Evolutionary conservation across 768 basidiomycete genomes (phyloP).

Genomic region (Pleurotus citrinopileatus): DNA sequence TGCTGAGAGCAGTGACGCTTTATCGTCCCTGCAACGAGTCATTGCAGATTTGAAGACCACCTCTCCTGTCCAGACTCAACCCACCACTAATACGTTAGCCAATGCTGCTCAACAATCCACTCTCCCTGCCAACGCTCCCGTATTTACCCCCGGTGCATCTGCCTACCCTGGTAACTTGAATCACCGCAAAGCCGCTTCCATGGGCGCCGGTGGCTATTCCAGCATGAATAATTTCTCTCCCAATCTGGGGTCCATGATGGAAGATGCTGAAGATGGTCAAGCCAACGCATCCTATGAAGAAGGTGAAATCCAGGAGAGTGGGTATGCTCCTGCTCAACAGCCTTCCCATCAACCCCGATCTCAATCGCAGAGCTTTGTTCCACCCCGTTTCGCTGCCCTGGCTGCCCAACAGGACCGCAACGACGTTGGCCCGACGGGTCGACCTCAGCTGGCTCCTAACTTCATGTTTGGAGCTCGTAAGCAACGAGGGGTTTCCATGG

Average conservation of each 20-base stretch:
- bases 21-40: constrained; percentile 87
- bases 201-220: constrained; percentile 58
- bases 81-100: constrained; percentile 38
- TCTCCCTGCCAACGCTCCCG: constrained; percentile 64
- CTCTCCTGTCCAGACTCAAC: constrained; percentile 54
- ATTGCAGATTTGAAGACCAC: constrained; percentile 92
- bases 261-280: constrained; percentile 68
- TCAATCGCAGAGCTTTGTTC: constrained; percentile 81
- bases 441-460: constrained; percentile 86
- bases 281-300: constrained; percentile 56
- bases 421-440: constrained; percentile 65
- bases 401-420: constrained; percentile 70
- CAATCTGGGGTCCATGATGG: constrained; percentile 80
- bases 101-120: constrained; percentile 50
- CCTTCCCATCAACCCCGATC: constrained; percentile 66
- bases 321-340: constrained; percentile 33
- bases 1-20: constrained; percentile 72
- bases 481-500: constrained; percentile 48
- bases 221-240: constrained; percentile 73
- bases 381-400: constrained; percentile 84
- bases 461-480: constrained; percentile 87
- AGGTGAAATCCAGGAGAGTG: constrained; percentile 70
- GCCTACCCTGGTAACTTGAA: constrained; percentile 60
- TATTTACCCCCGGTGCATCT: constrained; percentile 70
- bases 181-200: constrained; percentile 81